Evolutionary conservation across 2,329 filamentous ascomycete species (phyloP).

Genomic region (Aspergillus intermedius): DNA sequence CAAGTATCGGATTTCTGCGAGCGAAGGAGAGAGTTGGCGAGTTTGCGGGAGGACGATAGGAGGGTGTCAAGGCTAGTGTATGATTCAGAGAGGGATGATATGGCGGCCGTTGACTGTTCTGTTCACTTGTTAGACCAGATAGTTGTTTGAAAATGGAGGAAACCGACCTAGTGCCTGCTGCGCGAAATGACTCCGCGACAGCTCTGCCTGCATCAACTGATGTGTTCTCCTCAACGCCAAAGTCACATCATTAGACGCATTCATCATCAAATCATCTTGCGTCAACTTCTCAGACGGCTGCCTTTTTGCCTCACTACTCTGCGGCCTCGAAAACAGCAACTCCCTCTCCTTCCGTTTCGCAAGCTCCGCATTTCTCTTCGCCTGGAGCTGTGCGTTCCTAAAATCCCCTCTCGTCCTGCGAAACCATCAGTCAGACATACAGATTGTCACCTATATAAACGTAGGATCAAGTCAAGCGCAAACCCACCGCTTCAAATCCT

Average conservation of each 20-base stretch:
- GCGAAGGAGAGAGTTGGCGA: slow-evolving; percentile 71
- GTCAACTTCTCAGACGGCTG: slow-evolving; percentile 47
- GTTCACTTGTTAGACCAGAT: slow-evolving; percentile 5
- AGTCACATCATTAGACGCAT: slow-evolving; percentile 77
- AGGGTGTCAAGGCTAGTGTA: slow-evolving; percentile 75
- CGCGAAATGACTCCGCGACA: slow-evolving; percentile 81
- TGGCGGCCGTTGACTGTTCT: slow-evolving; percentile 71
- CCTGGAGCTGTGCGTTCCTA: slow-evolving; percentile 72
- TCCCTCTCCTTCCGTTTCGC: slow-evolving; percentile 72
- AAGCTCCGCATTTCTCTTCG: slow-evolving; percentile 65
- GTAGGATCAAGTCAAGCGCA: neutral
- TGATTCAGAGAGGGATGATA: slow-evolving; percentile 71
- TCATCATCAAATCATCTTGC: slow-evolving; percentile 65
- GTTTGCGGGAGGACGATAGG: slow-evolving; percentile 63
- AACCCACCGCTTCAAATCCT: slow-evolving; percentile 65
- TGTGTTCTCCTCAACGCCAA: slow-evolving; percentile 77
- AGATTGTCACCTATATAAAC: neutral
- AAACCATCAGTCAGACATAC: slow-evolving; percentile 6
- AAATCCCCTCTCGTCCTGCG: slow-evolving; percentile 59
- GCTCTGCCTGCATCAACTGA: slow-evolving; percentile 74
- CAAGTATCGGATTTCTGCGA: slow-evolving; percentile 96
- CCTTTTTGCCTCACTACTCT: slow-evolving; percentile 22
- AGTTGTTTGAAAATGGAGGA: neutral
- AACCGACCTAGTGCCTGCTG: slow-evolving; percentile 65
- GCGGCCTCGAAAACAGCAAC: slow-evolving; percentile 58